Evolutionary conservation across 208 protist species (phyloP), one percentile per base, ranked within the genome.

Genomic region (Crithidia bombi): DNA sequence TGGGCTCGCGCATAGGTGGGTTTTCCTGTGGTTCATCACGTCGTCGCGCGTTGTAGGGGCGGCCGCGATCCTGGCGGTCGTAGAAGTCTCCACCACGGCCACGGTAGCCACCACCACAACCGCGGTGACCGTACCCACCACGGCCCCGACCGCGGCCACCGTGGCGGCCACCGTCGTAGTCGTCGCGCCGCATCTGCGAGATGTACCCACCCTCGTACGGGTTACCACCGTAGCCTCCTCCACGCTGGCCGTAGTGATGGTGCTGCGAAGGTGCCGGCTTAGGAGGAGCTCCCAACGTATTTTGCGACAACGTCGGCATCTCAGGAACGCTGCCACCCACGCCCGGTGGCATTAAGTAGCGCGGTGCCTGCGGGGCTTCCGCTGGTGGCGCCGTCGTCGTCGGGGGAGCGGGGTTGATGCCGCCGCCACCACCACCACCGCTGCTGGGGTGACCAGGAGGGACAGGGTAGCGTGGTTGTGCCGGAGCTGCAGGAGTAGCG

Each of bases 1-100:
- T 96, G 25, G 91, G 78, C 44, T 93, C 86, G 9, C 86, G 83
- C 58, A 86, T 63, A 28, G 65, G 66, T 44, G 65, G 57, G 41
- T 65, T 55, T 7, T 69, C 69, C 26, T 66, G 71, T 7, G 66
- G 57, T 33, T 71, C 78, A 33, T 71, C 64, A 32, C 68, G 65
- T 55, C 67, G 61, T 10, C 46, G 65, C 12, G 39, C 39, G 58
- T 54, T 21, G 36, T 49, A 38, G 39, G 33, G 39, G 23, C 56
- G 49, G n/a, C 49, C 56, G 25, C 64, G 56, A 15, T 73, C 66
- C 1, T 75, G 50, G 25, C 67, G 52, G 32, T 54, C 52, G 58
- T 55, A 30, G 46, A 39, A 26, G 41, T 36, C 17, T 10, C 59
- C 46, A 9, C 63, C n/a, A 17, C 54, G 28, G 11, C 50, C 55